Evolutionary conservation across 164 flowering plant genomes (phyloP), one percentile per base, ranked within the genome.

Genomic region (Umbellularia californica): DNA sequence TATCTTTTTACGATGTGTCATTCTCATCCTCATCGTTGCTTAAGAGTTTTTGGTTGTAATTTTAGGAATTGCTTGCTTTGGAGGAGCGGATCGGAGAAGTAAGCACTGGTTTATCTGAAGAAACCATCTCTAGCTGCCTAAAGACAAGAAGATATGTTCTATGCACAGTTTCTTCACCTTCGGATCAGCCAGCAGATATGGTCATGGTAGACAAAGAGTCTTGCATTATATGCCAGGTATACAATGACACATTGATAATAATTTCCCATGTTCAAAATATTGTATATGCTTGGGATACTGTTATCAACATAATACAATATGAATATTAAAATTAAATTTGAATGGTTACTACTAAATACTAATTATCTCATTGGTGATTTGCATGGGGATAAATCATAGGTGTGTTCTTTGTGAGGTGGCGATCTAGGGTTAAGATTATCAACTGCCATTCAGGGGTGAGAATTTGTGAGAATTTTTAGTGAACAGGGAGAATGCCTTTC

Each of bases 161-260:
- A 15, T 77, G 80, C 25, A 28, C 80, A 58, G 76, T 83, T 24
- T 19, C 50, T 65, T 62, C 79, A 27, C 78, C 85, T 75, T 68
- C 75, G 70, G 85, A 82, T 73, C 83, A 81, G 33, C 60, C 76
- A 22, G 81, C 78, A 27, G 73, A 75, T 30, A 25, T 58, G 51
- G 60, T 55, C 60, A 85, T 83, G 75, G 74, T 79, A 62, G 90
- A 84, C 75, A 22, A 72, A 50, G 88, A 84, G 73, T 82, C 85
- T 63, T 92, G 97, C 87, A 88, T 86, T 28, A 84, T 92, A 71
- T 94, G 98, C 78, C 97, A 88, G 97, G 98, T 92, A 88, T 52
- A 11, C 60, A 15, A 15, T 55, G 60, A 55, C 13, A 14, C 60
- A 15, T 15, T 55, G n/a, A 55, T 55, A 13, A 55, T 15, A 55